phyloP scores from a whole-genome alignment of 495 filamentous ascomycete genomes.

The Chlorociboria aeruginascens region DNA sequence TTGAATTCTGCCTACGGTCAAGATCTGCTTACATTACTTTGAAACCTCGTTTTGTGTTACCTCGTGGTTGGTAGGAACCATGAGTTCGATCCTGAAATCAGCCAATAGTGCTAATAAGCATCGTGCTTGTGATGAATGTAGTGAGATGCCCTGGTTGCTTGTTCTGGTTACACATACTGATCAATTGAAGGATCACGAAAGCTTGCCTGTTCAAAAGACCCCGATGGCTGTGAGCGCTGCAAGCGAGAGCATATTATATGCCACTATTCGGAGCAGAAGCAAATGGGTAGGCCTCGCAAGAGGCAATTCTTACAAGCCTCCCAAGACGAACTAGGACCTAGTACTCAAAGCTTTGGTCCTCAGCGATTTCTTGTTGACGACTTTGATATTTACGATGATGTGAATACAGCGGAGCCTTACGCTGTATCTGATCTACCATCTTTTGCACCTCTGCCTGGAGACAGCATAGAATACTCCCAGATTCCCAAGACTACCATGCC shows the following conservation, averaged over 20 bases:
- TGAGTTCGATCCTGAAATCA: neutral
- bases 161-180: conserved; percentile 3
- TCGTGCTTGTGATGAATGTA: conserved; percentile 51
- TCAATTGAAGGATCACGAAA: conserved; percentile 39
- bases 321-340: conserved; percentile 3
- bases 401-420: conserved; percentile 13
- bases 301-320: conserved; percentile 29
- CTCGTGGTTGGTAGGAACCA: neutral
- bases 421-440: conserved; percentile 15
- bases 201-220: conserved; percentile 48
- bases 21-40: too few relatives aligned
- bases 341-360: neutral
- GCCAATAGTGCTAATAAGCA: conserved; percentile 19
- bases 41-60: too few relatives aligned
- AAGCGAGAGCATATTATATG: conserved; percentile 39
- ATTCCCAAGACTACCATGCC: neutral
- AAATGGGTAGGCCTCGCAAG: conserved; percentile 51
- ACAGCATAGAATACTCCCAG: neutral
- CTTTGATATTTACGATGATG: conserved; percentile 3
- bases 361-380: conserved; percentile 3
- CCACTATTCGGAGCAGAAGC: conserved; percentile 48
- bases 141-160: conserved; percentile 25
- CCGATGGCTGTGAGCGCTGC: conserved; percentile 43
- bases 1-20: too few relatives aligned
- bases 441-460: neutral